Evolutionary conservation across 2,329 filamentous ascomycete species (phyloP), one percentile per base, ranked within the genome.

Genomic region (Chaetomiaceae sp.): DNA sequence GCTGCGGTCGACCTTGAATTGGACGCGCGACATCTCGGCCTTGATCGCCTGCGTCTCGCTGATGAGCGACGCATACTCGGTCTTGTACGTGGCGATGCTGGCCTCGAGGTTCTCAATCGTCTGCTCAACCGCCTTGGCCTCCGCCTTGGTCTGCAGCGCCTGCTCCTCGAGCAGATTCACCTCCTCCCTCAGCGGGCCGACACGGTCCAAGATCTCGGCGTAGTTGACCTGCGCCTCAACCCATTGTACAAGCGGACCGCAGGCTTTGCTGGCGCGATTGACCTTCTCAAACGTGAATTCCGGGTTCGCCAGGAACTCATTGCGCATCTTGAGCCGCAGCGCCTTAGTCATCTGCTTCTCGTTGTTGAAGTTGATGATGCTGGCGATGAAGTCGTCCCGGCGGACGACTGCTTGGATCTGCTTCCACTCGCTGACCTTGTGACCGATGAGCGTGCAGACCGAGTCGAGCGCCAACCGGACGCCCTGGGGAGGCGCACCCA

Each of bases 21-120:
- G 86, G 7, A 98, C 93, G 51, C 88, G 84, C 50, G 83, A 81
- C 93, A 98, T 97, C 69, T 98, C 93, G 0, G 85, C 74, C 72
- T 97, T 97, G 78, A 98, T 97, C 4, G 89, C 87, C 65, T 97
- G 87, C 0, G 90, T 96, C 70, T 98, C 89, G 65, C 90, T 95
- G 64, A 98, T 96, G 51, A 98, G 79, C 6, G 88, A 84, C 37
- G 90, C 91, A 61, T 98, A 98, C 68, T 98, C 93, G 1, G 81
- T 84, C 77, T 97, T 96, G 79, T 97, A 97, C 1, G 82, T 89
- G 29, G 83, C 86, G 64, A 98, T 98, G 65, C 90, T 96, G 56
- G 81, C 75, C 67, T 97, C 93, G 10, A 98, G 79, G 51, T 80
- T 79, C 40, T 76, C 76, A 57, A 98, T 93, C 40, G 86, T 91